Conservation (phyloP, 306 rosid species). For the Albizia julibrissin region DNA sequence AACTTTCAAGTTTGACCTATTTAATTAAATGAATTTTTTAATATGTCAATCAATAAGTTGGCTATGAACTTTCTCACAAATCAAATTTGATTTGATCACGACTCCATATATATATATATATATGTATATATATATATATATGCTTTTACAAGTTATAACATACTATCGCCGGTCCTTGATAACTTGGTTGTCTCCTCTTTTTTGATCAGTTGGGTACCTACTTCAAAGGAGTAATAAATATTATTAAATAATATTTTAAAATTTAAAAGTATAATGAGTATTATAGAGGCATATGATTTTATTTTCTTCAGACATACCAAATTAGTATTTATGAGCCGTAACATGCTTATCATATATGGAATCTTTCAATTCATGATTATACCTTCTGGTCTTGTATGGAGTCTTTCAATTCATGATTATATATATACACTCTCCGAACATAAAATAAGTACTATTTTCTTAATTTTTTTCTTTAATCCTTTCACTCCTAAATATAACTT, state of each 20-base stretch:
- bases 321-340: neutral
- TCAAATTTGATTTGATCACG: neutral
- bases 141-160: neutral
- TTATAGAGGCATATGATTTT: neutral
- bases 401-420: neutral
- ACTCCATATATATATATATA: neutral
- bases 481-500: too few species aligned
- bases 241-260: neutral
- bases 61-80: neutral
- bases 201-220: neutral
- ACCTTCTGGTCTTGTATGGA: neutral
- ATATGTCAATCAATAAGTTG: too few species aligned
- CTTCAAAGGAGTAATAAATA: neutral
- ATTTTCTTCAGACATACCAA: neutral
- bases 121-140: too few species aligned
- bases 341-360: neutral
- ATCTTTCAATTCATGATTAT: neutral
- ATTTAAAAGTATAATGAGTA: neutral
- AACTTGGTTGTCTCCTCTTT: too few species aligned
- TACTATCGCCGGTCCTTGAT: too few species aligned
- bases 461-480: too few species aligned
- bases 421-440: too few species aligned
- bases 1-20: neutral
- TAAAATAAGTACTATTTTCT: too few species aligned
- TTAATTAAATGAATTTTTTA: neutral